phyloP scores from a whole-genome alignment of 148 eudicot species.

The Camellia lanceoleosa region DNA sequence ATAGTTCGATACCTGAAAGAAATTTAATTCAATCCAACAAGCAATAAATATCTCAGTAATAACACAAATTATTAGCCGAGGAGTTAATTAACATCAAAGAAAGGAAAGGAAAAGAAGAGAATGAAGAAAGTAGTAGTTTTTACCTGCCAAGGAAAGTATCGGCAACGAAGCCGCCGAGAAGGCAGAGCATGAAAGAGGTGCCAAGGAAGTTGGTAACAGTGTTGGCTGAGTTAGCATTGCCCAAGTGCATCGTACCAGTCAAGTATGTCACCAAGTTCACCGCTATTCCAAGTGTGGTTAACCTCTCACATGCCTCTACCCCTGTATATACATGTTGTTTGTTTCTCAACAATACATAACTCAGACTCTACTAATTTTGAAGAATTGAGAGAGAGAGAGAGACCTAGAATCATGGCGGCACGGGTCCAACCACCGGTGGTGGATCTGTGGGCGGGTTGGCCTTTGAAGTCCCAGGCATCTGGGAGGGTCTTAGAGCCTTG shows the following conservation, averaged over 20 bases:
- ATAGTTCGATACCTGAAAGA: constrained; percentile 66
- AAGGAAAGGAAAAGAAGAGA: too few relatives aligned
- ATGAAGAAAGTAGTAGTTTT: neutral
- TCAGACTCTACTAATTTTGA: too few relatives aligned
- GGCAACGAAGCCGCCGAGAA: constrained; percentile 86
- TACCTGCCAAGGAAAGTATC: constrained; percentile 87
- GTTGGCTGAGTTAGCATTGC: constrained; percentile 78
- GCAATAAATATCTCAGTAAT: too few relatives aligned
- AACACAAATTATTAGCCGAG: too few relatives aligned
- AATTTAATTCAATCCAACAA: too few relatives aligned
- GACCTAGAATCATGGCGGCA: constrained; percentile 88
- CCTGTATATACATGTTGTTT: constrained; percentile 29
- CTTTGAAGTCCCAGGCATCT: constrained; percentile 90
- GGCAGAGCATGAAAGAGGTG: constrained; percentile 72
- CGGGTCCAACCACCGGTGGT: constrained; percentile 80
- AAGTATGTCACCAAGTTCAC: constrained; percentile 83
- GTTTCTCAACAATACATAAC: too few relatives aligned
- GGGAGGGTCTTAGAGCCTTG: constrained; percentile 32
- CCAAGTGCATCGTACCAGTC: constrained; percentile 86
- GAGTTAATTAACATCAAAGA: too few relatives aligned
- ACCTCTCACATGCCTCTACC: constrained; percentile 71
- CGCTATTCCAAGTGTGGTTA: constrained; percentile 82
- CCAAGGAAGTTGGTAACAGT: constrained; percentile 42
- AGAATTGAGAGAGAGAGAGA: neutral
- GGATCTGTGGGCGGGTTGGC: constrained; percentile 56